Evolutionary conservation across 164 flowering plant species (phyloP).

Genomic region (Aristolochia fimbriata): DNA sequence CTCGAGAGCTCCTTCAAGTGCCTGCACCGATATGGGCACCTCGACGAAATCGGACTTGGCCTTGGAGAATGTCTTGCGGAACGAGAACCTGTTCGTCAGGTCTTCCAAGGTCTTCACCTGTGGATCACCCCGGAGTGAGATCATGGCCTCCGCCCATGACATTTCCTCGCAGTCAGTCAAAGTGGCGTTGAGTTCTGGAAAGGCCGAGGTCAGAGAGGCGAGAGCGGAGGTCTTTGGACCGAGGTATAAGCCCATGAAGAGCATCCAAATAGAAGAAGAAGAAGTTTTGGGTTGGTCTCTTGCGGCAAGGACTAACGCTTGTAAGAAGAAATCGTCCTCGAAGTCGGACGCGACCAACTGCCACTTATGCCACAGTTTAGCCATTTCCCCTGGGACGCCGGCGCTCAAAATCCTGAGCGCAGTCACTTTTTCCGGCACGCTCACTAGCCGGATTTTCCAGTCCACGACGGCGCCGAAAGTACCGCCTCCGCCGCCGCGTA

Average conservation of each 20-base stretch:
- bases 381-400: background rate
- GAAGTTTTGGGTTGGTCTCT: background rate
- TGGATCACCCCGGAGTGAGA: constrained; percentile 8
- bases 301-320: constrained; percentile 1
- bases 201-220: background rate
- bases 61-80: constrained; percentile 12
- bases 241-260: constrained; percentile 12
- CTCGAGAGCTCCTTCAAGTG: constrained; percentile 5
- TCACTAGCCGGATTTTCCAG: constrained; percentile 11
- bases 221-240: constrained; percentile 6
- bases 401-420: constrained; percentile 1
- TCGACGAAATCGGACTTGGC: constrained; percentile 20
- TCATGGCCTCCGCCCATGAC: constrained; percentile 10
- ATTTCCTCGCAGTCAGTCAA: constrained; percentile 11
- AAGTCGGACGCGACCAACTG: constrained; percentile 10
- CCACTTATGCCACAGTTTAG: constrained; percentile 11
- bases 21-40: constrained; percentile 7
- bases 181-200: constrained; percentile 5
- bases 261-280: background rate
- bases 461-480: constrained; percentile 11
- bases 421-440: constrained; percentile 7
- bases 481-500: constrained; percentile 19
- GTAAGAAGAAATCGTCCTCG: constrained; percentile 9
- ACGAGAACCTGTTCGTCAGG: constrained; percentile 12
- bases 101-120: constrained; percentile 5